Evolutionary conservation across 371 early-diverging fungal genomes (phyloP).

Genomic region (Cokeromyces recurvatus): DNA sequence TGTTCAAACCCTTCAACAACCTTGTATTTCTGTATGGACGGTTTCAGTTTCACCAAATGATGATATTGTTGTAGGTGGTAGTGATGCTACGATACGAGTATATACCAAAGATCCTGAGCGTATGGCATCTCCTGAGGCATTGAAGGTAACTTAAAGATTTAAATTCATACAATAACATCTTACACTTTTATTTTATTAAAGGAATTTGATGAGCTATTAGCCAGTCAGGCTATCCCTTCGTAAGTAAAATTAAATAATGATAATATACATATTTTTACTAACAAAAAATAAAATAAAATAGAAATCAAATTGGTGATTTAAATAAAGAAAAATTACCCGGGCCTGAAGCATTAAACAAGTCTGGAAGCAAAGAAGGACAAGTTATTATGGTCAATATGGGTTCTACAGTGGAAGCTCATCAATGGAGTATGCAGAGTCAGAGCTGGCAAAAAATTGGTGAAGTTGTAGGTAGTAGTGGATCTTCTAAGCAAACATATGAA

Average conservation of each 20-base stretch:
- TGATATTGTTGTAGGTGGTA: slow-evolving; percentile 85
- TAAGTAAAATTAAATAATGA: slow-evolving; percentile 58
- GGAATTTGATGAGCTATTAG: slow-evolving; percentile 68
- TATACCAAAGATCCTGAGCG: slow-evolving; percentile 68
- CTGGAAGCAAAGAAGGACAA: slow-evolving; percentile 83
- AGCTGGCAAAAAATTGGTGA: slow-evolving; percentile 92
- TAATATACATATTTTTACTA: neutral
- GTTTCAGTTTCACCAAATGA: slow-evolving; percentile 75
- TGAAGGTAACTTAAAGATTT: slow-evolving; percentile 43
- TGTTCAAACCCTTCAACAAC: slow-evolving; percentile 81
- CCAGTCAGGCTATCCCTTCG: slow-evolving; percentile 72
- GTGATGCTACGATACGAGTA: slow-evolving; percentile 79
- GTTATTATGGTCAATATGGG: slow-evolving; percentile 83
- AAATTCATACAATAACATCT: neutral
- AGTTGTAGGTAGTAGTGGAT: slow-evolving; percentile 88
- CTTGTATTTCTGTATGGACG: slow-evolving; percentile 92
- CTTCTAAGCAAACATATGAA: slow-evolving; percentile 68
- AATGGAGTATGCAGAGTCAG: slow-evolving; percentile 67
- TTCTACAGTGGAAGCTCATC: slow-evolving; percentile 73
- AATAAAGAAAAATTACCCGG: slow-evolving; percentile 80
- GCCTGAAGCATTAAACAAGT: slow-evolving; percentile 63
- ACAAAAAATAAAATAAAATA: slow-evolving; percentile 23
- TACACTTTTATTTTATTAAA: slow-evolving; percentile 5
- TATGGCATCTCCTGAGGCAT: slow-evolving; percentile 50
- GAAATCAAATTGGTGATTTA: slow-evolving; percentile 85